Conservation (phyloP, 2,329 filamentous ascomycete genomes). For the Hypoxylon sp. region DNA sequence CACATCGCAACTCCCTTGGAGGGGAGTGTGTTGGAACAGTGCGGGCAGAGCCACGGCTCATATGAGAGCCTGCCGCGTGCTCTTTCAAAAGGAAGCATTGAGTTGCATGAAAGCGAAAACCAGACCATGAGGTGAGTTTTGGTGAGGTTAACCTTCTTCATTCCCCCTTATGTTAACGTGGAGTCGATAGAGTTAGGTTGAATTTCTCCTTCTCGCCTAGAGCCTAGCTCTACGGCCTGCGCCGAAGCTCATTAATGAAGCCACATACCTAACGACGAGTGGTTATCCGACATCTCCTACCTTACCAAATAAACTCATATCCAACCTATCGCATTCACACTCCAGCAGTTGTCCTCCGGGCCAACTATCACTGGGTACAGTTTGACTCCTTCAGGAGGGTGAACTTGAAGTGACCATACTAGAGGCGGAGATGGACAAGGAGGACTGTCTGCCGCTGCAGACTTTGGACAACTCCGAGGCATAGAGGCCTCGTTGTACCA, state of each 20-base stretch:
- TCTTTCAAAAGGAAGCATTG: background rate
- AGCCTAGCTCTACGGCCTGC: background rate
- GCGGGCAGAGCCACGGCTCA: background rate
- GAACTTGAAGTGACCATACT: too few species aligned
- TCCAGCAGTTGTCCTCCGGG: too few species aligned
- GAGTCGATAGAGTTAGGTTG: background rate
- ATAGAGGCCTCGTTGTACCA: conserved; percentile 32
- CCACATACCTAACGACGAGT: background rate
- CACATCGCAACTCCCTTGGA: background rate
- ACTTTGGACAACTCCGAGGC: conserved; percentile 61
- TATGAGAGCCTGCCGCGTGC: background rate
- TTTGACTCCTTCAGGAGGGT: too few species aligned
- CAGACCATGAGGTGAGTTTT: background rate
- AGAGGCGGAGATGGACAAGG: too few species aligned
- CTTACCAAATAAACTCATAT: too few species aligned
- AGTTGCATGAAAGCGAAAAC: background rate
- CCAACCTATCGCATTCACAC: too few species aligned
- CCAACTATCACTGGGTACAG: too few species aligned
- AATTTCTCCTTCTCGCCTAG: background rate
- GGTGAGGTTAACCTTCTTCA: background rate
- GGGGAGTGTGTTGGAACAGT: background rate
- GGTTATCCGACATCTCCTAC: background rate
- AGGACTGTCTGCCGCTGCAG: conserved; percentile 60
- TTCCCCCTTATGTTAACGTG: background rate
- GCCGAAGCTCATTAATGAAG: background rate